These are phyloP conservation scores for Globomyces pollinis-pini DNA, from an alignment of 192 early-diverging fungal genomes.

Conservation along the genomic window DNA sequence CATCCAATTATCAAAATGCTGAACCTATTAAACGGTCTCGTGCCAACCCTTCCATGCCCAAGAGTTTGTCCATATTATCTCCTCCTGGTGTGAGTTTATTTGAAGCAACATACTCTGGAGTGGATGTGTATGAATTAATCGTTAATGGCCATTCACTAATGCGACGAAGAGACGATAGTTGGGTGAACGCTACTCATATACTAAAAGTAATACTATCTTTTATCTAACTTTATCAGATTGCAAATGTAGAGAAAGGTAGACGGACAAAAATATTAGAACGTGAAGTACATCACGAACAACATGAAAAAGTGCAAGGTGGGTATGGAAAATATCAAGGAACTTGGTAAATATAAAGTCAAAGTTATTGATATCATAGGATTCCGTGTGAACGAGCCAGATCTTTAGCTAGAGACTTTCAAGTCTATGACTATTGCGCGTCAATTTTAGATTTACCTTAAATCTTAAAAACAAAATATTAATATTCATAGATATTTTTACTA, in stretches of 20 bases:
- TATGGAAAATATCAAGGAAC: conserved; percentile 52
- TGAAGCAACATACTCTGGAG: conserved; percentile 38
- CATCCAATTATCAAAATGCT: neutral
- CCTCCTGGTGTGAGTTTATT: conserved; percentile 18
- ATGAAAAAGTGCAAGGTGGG: conserved; percentile 50
- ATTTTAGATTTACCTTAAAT: conserved; percentile 10
- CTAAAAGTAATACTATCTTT: conserved; percentile 32
- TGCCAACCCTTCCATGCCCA: neutral
- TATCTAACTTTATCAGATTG: conserved; percentile 14
- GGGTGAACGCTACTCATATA: conserved; percentile 51
- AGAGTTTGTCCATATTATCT: neutral
- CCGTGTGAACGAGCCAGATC: conserved; percentile 28
- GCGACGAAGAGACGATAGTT: conserved; percentile 34
- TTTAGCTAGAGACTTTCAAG: conserved; percentile 30
- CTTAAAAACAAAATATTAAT: no score
- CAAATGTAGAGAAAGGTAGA: conserved; percentile 41
- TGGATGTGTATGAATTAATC: conserved; percentile 38
- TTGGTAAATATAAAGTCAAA: conserved; percentile 27
- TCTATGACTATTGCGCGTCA: conserved; percentile 12
- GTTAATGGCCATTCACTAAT: conserved; percentile 25
- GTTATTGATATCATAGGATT: conserved; percentile 31
- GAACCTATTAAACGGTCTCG: neutral
- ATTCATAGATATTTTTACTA: no score
- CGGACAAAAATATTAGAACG: conserved; percentile 45
- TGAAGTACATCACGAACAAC: conserved; percentile 24